Base-by-base conservation (phyloP, 164 flowering plant genomes). In the Amborella trichopoda region DNA sequence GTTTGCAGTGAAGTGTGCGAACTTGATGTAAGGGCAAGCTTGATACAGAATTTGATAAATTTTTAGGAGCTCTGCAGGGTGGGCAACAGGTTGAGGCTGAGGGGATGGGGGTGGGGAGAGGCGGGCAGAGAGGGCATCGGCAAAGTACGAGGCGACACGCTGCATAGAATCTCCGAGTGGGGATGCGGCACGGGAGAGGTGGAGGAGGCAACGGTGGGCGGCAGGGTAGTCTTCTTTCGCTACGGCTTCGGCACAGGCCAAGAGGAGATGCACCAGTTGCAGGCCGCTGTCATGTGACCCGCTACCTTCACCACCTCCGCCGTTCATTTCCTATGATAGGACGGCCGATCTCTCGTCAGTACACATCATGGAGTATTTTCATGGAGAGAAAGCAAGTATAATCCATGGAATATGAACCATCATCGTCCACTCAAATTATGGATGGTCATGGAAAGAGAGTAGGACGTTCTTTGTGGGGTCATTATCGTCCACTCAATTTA, bases 1-100 rank as follows among this genome's bases (percentile, higher is more conserved):
- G 56, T 84, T 84, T 14, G 89, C 83, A 1, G 94, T 77, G 74
- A 81, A 78, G 50, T 81, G 90, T 3, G 84, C 84, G 26, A 84
- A 81, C 26, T 84, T 81, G 6, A 81, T 39, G 52, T 78, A 81
- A 2, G 94, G 94, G 39, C 86, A 81, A 9, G 83, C 86, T 53
- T 83, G 81, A 62, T 78, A 83, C 23, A 80, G 65, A 32, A 77
- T 80, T 36, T 83, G 85, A 51, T 76, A 78, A 27, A 74, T 68
- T 26, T 73, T 76, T 51, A 72, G 75, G 48, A 69, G 55, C 51
- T 83, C 85, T 1, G 60, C 13, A 17, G 73, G 3, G 11, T 43
- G 34, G 18, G 71, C 50, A 21, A 46, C 67, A 16, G 10, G 17
- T 50, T 1, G 80, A 65, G 26, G 49, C 63, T 27, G 71, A 53